Conservation (phyloP, 2,329 filamentous ascomycete species). For the Biscogniauxia mediterranea region DNA sequence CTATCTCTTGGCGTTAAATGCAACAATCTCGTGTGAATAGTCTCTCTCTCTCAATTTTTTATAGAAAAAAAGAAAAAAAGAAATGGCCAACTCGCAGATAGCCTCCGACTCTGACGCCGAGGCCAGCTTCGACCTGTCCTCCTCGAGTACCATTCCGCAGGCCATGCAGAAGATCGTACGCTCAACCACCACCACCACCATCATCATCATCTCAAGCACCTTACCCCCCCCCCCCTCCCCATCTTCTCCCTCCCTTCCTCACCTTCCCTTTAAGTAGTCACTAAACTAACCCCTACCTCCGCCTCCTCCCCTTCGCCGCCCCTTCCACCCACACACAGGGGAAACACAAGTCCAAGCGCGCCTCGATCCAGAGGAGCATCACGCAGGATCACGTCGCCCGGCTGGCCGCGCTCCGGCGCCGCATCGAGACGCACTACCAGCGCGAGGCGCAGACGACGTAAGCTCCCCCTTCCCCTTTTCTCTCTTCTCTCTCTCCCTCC, state of each 20-base stretch:
- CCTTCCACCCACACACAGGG: conserved; percentile 19
- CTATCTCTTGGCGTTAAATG: no score
- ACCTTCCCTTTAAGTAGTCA: no score
- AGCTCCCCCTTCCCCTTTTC: conserved; percentile 2
- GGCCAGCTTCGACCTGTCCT: conserved; percentile 5
- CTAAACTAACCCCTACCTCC: not conserved
- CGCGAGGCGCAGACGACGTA: conserved; percentile 21
- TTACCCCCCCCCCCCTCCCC: no score
- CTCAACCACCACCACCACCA: not conserved
- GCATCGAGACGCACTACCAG: conserved; percentile 18
- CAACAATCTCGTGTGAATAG: no score
- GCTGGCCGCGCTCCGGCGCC: conserved; percentile 11
- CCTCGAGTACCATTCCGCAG: conserved; percentile 10
- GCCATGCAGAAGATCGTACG: conserved; percentile 28
- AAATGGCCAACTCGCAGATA: not conserved
- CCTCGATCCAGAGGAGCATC: conserved; percentile 17
- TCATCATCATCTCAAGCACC: not conserved
- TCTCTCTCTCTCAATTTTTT: no score
- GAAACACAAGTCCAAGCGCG: conserved; percentile 20
- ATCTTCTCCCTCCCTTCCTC: not conserved
- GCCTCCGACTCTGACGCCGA: conserved; percentile 13
- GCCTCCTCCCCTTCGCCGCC: conserved; percentile 5
- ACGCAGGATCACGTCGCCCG: conserved; percentile 14
- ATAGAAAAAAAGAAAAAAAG: no score
- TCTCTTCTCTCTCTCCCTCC: not conserved